A percentile compares a stretch with the other conserved stretches of the same genome.
These are phyloP conservation scores for Pichia rugopelliculosa DNA, from an alignment of 805 yeast genomes.

Conservation along the genomic window DNA sequence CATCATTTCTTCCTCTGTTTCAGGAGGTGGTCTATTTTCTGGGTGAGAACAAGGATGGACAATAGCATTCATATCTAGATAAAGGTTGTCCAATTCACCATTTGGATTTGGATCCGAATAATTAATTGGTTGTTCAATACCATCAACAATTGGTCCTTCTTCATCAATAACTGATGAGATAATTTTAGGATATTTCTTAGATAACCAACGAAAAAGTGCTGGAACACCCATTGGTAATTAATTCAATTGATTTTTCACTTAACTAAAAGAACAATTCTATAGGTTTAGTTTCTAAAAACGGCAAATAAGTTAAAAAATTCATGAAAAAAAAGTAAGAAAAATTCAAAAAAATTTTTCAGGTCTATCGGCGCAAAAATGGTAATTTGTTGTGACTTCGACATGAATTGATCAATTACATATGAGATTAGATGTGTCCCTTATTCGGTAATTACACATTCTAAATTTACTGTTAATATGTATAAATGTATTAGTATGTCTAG, in stretches of 20 bases:
- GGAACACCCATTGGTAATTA: conserved; percentile 77
- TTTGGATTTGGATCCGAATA: conserved; percentile 81
- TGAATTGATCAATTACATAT: not conserved
- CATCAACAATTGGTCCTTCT: conserved; percentile 49
- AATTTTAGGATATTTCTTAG: conserved; percentile 87
- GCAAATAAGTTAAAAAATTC: not conserved
- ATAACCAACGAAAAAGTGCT: conserved; percentile 94
- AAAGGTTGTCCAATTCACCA: conserved; percentile 90
- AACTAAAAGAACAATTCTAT: not conserved
- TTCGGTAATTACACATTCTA: too few species aligned
- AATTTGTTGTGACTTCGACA: not conserved
- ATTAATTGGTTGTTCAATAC: conserved; percentile 53
- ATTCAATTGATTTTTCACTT: not conserved
- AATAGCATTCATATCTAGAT: conserved; percentile 97
- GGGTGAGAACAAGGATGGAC: conserved; percentile 99
- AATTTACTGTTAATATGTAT: not conserved
- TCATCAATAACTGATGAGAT: conserved; percentile 86
- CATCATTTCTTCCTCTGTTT: conserved; percentile 95
- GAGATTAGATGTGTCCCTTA: too few species aligned
- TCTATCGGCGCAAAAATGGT: not conserved
- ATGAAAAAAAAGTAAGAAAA: not conserved
- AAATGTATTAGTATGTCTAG: not conserved
- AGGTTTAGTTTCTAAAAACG: not conserved
- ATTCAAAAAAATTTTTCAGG: not conserved
- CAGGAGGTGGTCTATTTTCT: conserved; percentile 92